phyloP scores from a whole-genome alignment of 2,329 filamentous ascomycete species.

The Paraphaeosphaeria minitans region DNA sequence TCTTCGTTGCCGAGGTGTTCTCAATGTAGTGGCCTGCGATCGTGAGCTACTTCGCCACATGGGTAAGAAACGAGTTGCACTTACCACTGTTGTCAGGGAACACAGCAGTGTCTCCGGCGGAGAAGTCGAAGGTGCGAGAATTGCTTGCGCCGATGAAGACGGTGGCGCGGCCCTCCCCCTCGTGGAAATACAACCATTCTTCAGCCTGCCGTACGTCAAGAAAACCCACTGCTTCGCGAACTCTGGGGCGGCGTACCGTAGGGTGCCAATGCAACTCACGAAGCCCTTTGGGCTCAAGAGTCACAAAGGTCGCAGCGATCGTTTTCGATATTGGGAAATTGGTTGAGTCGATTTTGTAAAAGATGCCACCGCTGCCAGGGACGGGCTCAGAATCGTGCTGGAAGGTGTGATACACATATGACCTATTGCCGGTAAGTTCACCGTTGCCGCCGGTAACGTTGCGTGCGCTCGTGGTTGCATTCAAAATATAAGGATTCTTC shows the following conservation, averaged over 20 bases:
- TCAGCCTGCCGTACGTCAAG: slow-evolving; percentile 53
- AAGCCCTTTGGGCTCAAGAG: slow-evolving; percentile 66
- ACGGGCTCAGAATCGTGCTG: slow-evolving; percentile 62
- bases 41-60: neutral
- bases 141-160: slow-evolving; percentile 67
- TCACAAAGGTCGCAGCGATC: slow-evolving; percentile 68
- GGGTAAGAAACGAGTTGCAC: slow-evolving; percentile 16
- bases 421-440: slow-evolving; percentile 61
- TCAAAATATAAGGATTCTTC: slow-evolving; percentile 66
- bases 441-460: slow-evolving; percentile 55
- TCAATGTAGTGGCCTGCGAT: slow-evolving; percentile 67
- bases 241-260: slow-evolving; percentile 54
- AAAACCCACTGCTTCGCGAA: neutral
- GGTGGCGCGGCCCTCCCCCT: slow-evolving; percentile 65
- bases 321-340: slow-evolving; percentile 71
- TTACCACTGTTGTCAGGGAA: slow-evolving; percentile 68
- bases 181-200: slow-evolving; percentile 74
- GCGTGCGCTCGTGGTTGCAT: slow-evolving; percentile 58
- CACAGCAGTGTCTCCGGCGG: slow-evolving; percentile 68
- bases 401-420: slow-evolving; percentile 66
- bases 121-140: slow-evolving; percentile 70
- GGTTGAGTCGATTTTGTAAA: slow-evolving; percentile 68
- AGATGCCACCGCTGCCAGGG: slow-evolving; percentile 65
- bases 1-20: slow-evolving; percentile 67
- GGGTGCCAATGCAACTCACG: slow-evolving; percentile 74